A percentile compares a stretch with the other conserved stretches of the same genome.
Evolutionary conservation across 106 monocot genomes (phyloP).

Genomic region (Phalaenopsis equestris): DNA sequence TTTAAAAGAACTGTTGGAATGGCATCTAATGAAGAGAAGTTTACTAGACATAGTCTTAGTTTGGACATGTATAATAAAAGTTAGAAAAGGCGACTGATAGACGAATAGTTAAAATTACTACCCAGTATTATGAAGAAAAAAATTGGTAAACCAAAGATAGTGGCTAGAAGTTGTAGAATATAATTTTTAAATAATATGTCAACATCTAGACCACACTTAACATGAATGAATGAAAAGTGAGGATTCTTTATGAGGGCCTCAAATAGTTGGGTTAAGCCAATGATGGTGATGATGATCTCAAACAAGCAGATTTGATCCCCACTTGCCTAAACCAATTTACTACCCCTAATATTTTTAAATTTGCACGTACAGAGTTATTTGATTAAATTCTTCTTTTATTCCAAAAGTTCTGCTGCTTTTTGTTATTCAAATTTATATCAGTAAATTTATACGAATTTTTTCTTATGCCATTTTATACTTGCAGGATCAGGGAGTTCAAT

Average conservation of each 20-base stretch:
- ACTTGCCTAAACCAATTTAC: not conserved
- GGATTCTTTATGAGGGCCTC: not conserved
- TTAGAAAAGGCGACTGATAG: too few relatives aligned
- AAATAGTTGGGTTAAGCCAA: not conserved
- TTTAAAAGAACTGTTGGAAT: too few relatives aligned
- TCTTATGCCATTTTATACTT: constrained; percentile 7
- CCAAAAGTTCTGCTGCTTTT: not conserved
- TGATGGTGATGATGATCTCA: not conserved
- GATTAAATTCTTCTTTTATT: not conserved
- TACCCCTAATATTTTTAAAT: not conserved
- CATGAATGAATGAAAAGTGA: not conserved
- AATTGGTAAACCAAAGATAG: too few relatives aligned
- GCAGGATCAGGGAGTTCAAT: constrained; percentile 92
- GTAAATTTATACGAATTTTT: not conserved
- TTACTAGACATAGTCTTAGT: too few relatives aligned
- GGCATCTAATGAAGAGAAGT: too few relatives aligned
- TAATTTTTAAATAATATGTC: not conserved
- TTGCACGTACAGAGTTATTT: not conserved
- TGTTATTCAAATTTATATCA: not conserved
- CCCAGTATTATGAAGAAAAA: too few relatives aligned
- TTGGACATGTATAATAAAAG: too few relatives aligned
- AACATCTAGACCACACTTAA: not conserved
- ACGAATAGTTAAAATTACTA: too few relatives aligned
- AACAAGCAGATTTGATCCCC: not conserved
- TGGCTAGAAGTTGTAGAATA: too few relatives aligned